Conservation (phyloP, 805 yeast genomes). For the Isabelozyma heimii region DNA sequence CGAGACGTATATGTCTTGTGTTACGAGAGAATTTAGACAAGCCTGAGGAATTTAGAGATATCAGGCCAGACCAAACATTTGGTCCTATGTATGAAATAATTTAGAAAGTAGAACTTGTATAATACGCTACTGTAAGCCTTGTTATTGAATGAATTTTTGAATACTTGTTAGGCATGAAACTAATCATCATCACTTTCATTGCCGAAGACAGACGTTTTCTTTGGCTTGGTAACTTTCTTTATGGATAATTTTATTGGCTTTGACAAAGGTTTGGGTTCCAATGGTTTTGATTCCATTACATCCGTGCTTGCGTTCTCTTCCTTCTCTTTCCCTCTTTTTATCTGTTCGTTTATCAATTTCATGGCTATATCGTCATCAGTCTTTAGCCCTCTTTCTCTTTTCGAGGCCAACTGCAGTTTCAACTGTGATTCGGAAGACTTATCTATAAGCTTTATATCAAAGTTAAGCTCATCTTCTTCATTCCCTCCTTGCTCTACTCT, state of each 20-base stretch:
- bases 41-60: neutral
- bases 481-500: conserved; percentile 39
- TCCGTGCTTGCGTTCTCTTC: neutral
- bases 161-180: neutral
- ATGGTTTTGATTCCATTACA: neutral
- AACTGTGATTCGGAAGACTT: conserved; percentile 9
- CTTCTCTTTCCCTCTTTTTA: conserved; percentile 39
- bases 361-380: conserved; percentile 47
- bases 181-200: conserved; percentile 8
- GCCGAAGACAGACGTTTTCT: conserved; percentile 7
- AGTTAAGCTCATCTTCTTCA: conserved; percentile 33
- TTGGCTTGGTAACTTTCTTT: neutral
- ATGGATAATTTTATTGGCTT: neutral
- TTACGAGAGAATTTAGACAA: conserved; percentile 43
- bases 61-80: neutral
- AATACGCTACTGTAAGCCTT: neutral
- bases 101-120: neutral
- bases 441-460: conserved; percentile 25
- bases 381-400: conserved; percentile 31
- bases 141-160: conserved; percentile 4
- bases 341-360: conserved; percentile 50
- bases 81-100: neutral
- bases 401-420: conserved; percentile 34
- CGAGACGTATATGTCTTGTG: conserved; percentile 69
- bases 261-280: neutral